Evolutionary conservation across 805 yeast genomes (phyloP).

Genomic region (Candida tibetensis): DNA sequence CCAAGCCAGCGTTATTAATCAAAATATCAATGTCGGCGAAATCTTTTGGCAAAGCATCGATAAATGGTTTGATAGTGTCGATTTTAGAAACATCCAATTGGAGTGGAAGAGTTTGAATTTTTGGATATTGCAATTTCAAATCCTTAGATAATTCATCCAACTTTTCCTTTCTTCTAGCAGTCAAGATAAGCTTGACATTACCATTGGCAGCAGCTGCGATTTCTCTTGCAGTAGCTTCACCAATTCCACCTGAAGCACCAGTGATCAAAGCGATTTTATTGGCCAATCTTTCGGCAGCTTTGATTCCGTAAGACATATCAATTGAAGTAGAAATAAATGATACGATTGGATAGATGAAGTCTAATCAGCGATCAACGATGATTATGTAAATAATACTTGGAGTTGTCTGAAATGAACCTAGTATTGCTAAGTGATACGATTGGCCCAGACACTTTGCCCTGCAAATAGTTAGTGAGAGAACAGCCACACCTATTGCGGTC

Average conservation of each 20-base stretch:
- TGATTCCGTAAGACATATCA: constrained; percentile 66
- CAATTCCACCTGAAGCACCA: constrained; percentile 98
- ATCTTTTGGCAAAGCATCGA: constrained; percentile 53
- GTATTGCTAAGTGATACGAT: no score
- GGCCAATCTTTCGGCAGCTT: constrained; percentile 76
- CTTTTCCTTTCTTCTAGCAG: constrained; percentile 75
- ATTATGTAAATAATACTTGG: no score
- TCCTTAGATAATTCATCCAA: constrained; percentile 48
- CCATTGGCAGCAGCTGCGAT: constrained; percentile 78
- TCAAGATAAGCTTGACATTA: constrained; percentile 61
- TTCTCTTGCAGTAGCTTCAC: constrained; percentile 86
- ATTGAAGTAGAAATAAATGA: no score
- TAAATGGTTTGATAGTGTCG: constrained; percentile 47
- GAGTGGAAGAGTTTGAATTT: constrained; percentile 56
- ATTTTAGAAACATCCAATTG: constrained; percentile 42
- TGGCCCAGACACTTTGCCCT: no score
- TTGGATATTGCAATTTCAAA: constrained; percentile 47
- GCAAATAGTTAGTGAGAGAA: no score
- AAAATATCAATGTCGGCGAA: constrained; percentile 65
- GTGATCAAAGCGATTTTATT: constrained; percentile 81
- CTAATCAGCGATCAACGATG: no score
- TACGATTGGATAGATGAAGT: no score
- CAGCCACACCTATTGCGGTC: no score
- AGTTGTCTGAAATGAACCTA: no score
- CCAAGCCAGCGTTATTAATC: constrained; percentile 74